Percentiles rank a stretch among this genome's conserved stretches.
These are phyloP conservation scores for Ziziphus jujuba DNA, from an alignment of 306 rosid genomes.

Conservation along the genomic window DNA sequence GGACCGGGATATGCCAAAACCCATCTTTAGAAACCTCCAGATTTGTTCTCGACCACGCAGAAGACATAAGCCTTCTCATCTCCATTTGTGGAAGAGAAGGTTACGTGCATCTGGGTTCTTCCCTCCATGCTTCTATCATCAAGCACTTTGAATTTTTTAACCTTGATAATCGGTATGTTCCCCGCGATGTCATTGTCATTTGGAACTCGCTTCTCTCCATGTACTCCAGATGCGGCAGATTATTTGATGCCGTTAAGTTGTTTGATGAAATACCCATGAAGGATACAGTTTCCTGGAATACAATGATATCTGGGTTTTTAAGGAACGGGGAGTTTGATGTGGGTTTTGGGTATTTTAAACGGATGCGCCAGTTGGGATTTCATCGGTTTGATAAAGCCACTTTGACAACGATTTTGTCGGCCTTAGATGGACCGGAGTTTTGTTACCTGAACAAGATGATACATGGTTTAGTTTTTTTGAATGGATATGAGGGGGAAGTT, in stretches of 20 bases:
- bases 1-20: slow-evolving; percentile 28
- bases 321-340: slow-evolving; percentile 40
- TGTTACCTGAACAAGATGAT: slow-evolving; percentile 45
- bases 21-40: slow-evolving; percentile 37
- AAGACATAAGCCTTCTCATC: slow-evolving; percentile 49
- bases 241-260: slow-evolving; percentile 48
- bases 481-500: slow-evolving; percentile 63
- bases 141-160: slow-evolving; percentile 38
- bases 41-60: slow-evolving; percentile 48
- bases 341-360: slow-evolving; percentile 54
- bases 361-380: slow-evolving; percentile 37
- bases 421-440: slow-evolving; percentile 55
- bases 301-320: slow-evolving; percentile 60
- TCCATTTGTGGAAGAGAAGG: slow-evolving; percentile 57
- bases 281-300: slow-evolving; percentile 81
- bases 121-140: slow-evolving; percentile 71
- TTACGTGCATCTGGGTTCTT: slow-evolving; percentile 57
- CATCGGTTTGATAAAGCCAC: slow-evolving; percentile 67
- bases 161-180: slow-evolving; percentile 15
- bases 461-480: slow-evolving; percentile 61
- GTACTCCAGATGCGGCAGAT: slow-evolving; percentile 51
- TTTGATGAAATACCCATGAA: slow-evolving; percentile 58
- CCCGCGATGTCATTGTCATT: slow-evolving; percentile 42
- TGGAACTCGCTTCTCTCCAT: slow-evolving; percentile 72
- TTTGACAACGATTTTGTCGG: slow-evolving; percentile 65